Evolutionary conservation across 306 rosid species (phyloP), one percentile per base, ranked within the genome.

Genomic region (Acacia crassicarpa): DNA sequence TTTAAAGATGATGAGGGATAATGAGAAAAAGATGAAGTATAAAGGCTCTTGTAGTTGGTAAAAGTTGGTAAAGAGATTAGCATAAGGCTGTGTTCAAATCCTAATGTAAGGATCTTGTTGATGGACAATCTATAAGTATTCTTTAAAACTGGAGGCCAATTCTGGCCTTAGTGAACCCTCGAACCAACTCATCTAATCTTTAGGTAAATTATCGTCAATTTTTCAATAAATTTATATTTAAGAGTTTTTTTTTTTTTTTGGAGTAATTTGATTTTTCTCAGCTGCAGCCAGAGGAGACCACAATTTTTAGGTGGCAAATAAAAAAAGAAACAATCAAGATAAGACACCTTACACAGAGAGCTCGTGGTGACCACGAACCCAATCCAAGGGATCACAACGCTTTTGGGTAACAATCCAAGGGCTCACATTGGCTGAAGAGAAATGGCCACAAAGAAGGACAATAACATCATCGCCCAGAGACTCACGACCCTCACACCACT

Each of bases 291-390:
- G 30, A 3, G 65, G 65, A 22, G 30, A 9, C 67, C 67, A 61
- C 67, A 61, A 25, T 61, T 74, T 63, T 46, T 35, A 56, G 25
- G 33, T 15, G 54, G 35, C 67, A 61, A 61, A 25, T 83, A 48
- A 80, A 86, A 62, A 38, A 67, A 51, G 62, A 41, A 71, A 82
- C 1, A 58, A 80, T 78, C 9, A 85, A 84, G 97, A 94, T 92
- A 92, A 94, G 94, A 74, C 84, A 75, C 10, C 91, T 85, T 86
- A 90, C 83, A 94, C 0, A 9, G 92, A 90, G 91, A 82, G 58
- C 94, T 90, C 88, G 85, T 81, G 91, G 71, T 67, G 9, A 43
- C 74, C 72, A 67, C 16, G 35, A 27, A 67, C 25, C 72, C 72
- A 67, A 69, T 69, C 74, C 51, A 19, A 40, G 3, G 73, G 48